phyloP scores from a whole-genome alignment of 306 rosid species.

The Coriaria nepalensis region DNA sequence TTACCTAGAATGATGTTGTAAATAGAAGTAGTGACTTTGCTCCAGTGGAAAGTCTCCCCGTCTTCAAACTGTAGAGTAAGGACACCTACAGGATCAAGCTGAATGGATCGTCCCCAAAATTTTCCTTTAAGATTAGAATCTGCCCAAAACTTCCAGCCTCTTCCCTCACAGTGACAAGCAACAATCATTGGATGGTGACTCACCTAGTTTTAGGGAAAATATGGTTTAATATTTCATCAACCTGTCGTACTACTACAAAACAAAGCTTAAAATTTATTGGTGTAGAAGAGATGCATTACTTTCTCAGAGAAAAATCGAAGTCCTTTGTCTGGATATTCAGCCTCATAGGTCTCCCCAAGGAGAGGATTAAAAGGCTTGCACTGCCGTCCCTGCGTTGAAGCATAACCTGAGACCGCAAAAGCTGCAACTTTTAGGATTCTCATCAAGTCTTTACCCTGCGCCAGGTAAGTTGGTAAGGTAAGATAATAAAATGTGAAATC shows the following conservation, averaged over 20 bases:
- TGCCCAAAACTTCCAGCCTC: slow-evolving; percentile 93
- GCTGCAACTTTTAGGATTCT: slow-evolving; percentile 84
- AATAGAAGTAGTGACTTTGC: slow-evolving; percentile 98
- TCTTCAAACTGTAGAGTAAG: slow-evolving; percentile 88
- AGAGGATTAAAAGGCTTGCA: slow-evolving; percentile 99
- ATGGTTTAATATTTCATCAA: slow-evolving; percentile 19
- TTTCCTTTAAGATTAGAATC: slow-evolving; percentile 96
- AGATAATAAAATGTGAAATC: too few species aligned
- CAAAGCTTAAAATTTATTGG: not conserved
- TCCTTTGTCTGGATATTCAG: slow-evolving; percentile 97
- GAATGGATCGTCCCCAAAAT: slow-evolving; percentile 98
- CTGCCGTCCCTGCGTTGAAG: slow-evolving; percentile 95
- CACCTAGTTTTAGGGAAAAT: slow-evolving; percentile 42
- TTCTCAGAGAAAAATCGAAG: slow-evolving; percentile 82
- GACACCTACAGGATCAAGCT: slow-evolving; percentile 89
- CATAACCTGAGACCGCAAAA: slow-evolving; percentile 96
- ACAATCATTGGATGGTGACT: slow-evolving; percentile 98
- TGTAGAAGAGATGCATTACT: slow-evolving; percentile 26
- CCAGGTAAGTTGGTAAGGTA: slow-evolving; percentile 11
- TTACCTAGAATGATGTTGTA: slow-evolving; percentile 92
- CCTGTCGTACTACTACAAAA: not conserved
- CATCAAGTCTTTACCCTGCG: slow-evolving; percentile 97
- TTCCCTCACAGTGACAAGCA: slow-evolving; percentile 97
- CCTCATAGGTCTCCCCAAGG: slow-evolving; percentile 96
- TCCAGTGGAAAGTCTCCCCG: slow-evolving; percentile 90